phyloP scores from a whole-genome alignment of 495 filamentous ascomycete species.

The Xylaria nigripes region DNA sequence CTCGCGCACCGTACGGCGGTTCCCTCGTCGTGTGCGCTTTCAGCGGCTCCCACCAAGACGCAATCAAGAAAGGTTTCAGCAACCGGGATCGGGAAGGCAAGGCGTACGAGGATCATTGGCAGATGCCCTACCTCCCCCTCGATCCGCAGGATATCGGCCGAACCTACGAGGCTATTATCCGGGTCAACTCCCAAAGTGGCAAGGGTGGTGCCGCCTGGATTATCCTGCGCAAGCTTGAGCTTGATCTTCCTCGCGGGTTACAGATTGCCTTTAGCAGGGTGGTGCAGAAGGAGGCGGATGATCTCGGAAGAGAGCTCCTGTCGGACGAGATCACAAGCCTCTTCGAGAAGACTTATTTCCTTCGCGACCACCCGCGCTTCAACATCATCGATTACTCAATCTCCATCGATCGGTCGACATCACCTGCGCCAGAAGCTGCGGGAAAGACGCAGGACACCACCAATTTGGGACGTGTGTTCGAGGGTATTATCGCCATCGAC shows the following conservation, averaged over 20 bases:
- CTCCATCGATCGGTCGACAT: slow-evolving; percentile 70
- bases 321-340: slow-evolving; percentile 73
- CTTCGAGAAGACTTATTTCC: slow-evolving; percentile 82
- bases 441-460: slow-evolving; percentile 65
- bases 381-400: slow-evolving; percentile 88
- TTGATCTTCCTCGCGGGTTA: slow-evolving; percentile 86
- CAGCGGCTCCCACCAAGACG: slow-evolving; percentile 90
- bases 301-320: slow-evolving; percentile 69
- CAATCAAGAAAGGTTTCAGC: slow-evolving; percentile 95
- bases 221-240: slow-evolving; percentile 76
- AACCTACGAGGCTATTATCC: slow-evolving; percentile 94
- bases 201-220: slow-evolving; percentile 96
- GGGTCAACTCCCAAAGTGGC: slow-evolving; percentile 92
- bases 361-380: slow-evolving; percentile 75
- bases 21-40: slow-evolving; percentile 84
- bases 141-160: slow-evolving; percentile 91
- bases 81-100: slow-evolving; percentile 52
- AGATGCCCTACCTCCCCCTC: slow-evolving; percentile 85
- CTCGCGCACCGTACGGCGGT: slow-evolving; percentile 82
- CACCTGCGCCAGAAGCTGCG: slow-evolving; percentile 59
- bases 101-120: slow-evolving; percentile 53
- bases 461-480: slow-evolving; percentile 74
- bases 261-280: slow-evolving; percentile 86
- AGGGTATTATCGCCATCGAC: slow-evolving; percentile 81
- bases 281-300: slow-evolving; percentile 71